Base-by-base conservation (phyloP, 2,329 filamentous ascomycete genomes). In the Incumbomyces delicatus region DNA sequence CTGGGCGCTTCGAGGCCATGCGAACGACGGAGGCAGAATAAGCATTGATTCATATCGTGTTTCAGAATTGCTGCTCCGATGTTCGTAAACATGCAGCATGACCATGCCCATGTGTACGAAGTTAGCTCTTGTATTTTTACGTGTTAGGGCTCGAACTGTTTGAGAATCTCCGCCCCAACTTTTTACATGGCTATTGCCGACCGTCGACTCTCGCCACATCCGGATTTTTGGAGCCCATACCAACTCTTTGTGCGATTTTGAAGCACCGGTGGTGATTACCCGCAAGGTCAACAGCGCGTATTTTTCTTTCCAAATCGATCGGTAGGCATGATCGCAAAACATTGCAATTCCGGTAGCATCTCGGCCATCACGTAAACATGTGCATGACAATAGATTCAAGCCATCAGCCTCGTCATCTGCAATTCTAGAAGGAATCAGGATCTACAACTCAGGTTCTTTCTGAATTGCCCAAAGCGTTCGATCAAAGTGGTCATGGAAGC, bases 381-480 rank as follows among this genome's bases (percentile, higher is more conserved):
- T n/a, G 13, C 14, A 33, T 33, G 18, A 12, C n/a, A 38, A 10
- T 34, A 37, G n/a, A 31, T 12, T 45, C 31, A 20, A 44, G 16
- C 13, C 41, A 14, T 38, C 42, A 30, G 33, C 42, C 41, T 44
- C 33, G 34, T 38, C 33, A 17, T 42, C 22, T 45, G 17, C 18
- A 29, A 38, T 38, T 38, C 16, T 20, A 22, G 42, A 38, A 45
- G 33, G 14, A 31, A 8, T 22, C 31, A 18, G 38, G 33, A n/a
- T 33, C 16, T 6, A 17, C 34, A 37, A 16, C 22, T 8, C 22
- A 27, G 22, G 4, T 27, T 27, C 22, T 37, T 45, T 45, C 34
- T 20, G 18, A 31, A 45, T 45, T 45, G 33, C 42, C 42, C 18
- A 38, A 45, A 37, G 20, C 34, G 42, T 45, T 13, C 20, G 42